Base-by-base conservation (phyloP, 768 basidiomycete species). In the Pisolithus microcarpus region DNA sequence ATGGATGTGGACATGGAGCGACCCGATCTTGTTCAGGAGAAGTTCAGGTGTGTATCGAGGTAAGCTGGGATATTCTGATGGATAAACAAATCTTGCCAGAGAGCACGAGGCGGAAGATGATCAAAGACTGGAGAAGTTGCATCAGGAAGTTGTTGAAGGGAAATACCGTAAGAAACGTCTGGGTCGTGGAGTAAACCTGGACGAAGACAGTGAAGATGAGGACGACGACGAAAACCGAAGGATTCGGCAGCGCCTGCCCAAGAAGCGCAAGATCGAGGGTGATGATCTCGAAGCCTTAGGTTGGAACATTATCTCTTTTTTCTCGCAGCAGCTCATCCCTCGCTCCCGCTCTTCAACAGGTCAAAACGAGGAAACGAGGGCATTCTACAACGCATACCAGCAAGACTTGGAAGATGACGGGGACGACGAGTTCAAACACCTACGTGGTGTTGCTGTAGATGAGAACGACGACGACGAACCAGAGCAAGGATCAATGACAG, bases 91-190 rank as follows among this genome's bases (percentile, higher is more conserved):
- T 37, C 49, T n/a, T 30, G 21, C 16, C 57, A 90, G 87, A 61
- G 88, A 91, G 58, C 84, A 88, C 23, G 70, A 70, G 38, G 78
- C 79, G 43, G 68, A 73, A 50, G 82, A 85, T 39, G 87, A 91
- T 58, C 70, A 77, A 49, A 71, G 63, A 48, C 61, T 77, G 43
- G 78, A 88, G 67, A 81, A 81, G 59, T 52, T 79, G n/a, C 81
- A 82, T 46, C 68, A 76, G 56, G 80, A 77, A 44, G 84, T 77
- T 26, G 66, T 75, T 5, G 75, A 80, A 45, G 89, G 89, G 55
- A 80, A 85, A 58, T 60, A 78, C 28, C 75, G 89, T 46, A 72
- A 66, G 53, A 85, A 82, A 61, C 71, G 75, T 49, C 77, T 81
- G n/a, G 76, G 75, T 39, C 72, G 75, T 40, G 79, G 78, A 5